Evolutionary conservation across 345 rosid species (phyloP).

Genomic region (Raphanus raphanistrum): DNA sequence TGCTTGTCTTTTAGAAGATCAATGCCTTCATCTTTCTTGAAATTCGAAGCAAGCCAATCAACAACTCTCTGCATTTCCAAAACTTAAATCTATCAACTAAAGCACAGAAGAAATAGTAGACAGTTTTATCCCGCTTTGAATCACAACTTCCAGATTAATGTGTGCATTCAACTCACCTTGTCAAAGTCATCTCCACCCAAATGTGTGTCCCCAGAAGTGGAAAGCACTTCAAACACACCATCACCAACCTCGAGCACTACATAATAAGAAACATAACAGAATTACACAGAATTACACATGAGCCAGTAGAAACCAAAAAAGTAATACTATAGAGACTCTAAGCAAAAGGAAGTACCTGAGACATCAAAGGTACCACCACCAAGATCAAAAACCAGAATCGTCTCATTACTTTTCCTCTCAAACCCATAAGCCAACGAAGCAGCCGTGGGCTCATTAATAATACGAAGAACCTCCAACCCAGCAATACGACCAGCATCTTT

Average conservation of each 20-base stretch:
- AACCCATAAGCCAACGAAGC: conserved; percentile 97
- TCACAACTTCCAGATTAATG: not conserved
- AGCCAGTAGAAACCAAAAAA: not conserved
- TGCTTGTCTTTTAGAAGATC: conserved; percentile 96
- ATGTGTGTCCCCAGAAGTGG: conserved; percentile 97
- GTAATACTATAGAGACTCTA: not conserved
- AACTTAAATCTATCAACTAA: not conserved
- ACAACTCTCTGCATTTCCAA: conserved; percentile 70
- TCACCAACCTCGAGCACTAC: conserved; percentile 98
- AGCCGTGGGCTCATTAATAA: conserved; percentile 96
- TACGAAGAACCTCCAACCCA: conserved; percentile 82
- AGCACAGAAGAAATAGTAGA: not conserved
- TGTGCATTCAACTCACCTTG: conserved; percentile 48
- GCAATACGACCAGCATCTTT: conserved; percentile 97
- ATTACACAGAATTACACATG: not conserved
- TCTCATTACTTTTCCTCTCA: conserved; percentile 90
- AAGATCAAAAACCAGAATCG: conserved; percentile 94
- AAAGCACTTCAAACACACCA: conserved; percentile 97
- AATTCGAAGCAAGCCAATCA: conserved; percentile 80
- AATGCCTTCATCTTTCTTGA: conserved; percentile 90
- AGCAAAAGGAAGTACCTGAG: conserved; percentile 55
- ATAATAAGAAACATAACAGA: not conserved
- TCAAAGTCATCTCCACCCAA: conserved; percentile 99
- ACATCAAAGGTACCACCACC: conserved; percentile 99
- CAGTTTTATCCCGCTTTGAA: not conserved